Conservation (phyloP, 768 basidiomycete genomes). For the Rhizopogon vinicolor region DNA sequence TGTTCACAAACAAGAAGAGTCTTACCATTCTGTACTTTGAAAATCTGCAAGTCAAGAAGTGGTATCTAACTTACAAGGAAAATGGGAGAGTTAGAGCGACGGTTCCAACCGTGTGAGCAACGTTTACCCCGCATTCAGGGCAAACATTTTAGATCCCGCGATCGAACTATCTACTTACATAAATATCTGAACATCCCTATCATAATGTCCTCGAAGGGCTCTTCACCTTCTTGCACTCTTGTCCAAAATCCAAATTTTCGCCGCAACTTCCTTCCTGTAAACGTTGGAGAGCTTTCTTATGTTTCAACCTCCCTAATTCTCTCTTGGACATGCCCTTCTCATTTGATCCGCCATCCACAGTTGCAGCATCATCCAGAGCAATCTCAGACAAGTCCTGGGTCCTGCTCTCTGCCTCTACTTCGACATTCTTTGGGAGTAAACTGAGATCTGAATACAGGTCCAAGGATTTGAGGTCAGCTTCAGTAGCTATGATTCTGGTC, state of each 20-base stretch:
- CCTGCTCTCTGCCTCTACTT: constrained; percentile 40
- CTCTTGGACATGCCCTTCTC: constrained; percentile 37
- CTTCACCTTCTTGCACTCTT: constrained; percentile 15
- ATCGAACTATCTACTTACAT: too few species aligned
- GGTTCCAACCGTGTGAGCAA: too few species aligned
- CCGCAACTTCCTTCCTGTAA: constrained; percentile 10
- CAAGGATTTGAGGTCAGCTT: constrained; percentile 44
- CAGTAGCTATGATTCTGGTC: constrained; percentile 34
- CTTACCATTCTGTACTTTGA: neutral
- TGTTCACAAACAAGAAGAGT: neutral
- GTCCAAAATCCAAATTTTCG: constrained; percentile 3
- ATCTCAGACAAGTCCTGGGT: constrained; percentile 22
- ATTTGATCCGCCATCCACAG: constrained; percentile 1
- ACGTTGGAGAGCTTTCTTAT: constrained; percentile 40
- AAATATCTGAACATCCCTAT: too few species aligned
- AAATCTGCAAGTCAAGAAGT: too few species aligned
- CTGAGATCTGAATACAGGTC: constrained; percentile 58
- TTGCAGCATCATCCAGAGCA: constrained; percentile 9
- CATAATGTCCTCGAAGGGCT: neutral
- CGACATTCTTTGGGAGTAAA: constrained; percentile 56
- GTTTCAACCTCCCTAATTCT: constrained; percentile 45
- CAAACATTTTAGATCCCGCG: too few species aligned
- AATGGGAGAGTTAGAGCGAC: neutral
- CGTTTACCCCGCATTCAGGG: too few species aligned
- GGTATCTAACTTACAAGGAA: too few species aligned